Evolutionary conservation across 306 rosid genomes (phyloP).

Genomic region (Cajanus cajan): DNA sequence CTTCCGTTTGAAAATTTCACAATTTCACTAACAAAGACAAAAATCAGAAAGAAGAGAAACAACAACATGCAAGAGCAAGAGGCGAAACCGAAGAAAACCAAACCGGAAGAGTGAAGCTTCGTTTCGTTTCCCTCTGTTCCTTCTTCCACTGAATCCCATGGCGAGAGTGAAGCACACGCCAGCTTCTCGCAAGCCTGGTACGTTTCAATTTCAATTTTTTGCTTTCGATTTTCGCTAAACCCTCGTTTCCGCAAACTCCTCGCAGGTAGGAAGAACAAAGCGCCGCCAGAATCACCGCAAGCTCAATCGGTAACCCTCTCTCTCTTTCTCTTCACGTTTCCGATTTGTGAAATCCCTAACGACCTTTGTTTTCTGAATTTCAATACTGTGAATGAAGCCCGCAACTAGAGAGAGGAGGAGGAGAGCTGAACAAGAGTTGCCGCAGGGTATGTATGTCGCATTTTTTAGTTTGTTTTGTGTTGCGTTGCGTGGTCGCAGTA

Average conservation of each 20-base stretch:
- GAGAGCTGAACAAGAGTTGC: background rate
- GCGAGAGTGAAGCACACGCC: conserved; percentile 54
- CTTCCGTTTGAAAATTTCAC: background rate
- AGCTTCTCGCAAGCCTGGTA: conserved; percentile 17
- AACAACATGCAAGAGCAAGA: background rate
- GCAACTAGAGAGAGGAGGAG: background rate
- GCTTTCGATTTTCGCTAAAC: background rate
- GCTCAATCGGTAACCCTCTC: conserved; percentile 35
- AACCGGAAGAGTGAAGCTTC: background rate
- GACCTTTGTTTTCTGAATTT: background rate
- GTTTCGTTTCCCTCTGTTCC: background rate
- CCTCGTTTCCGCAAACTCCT: conserved; percentile 31
- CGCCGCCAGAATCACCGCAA: background rate
- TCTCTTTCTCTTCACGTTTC: background rate
- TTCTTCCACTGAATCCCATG: conserved; percentile 34
- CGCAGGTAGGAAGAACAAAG: background rate
- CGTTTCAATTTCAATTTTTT: background rate
- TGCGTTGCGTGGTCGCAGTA: background rate
- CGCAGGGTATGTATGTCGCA: conserved; percentile 23
- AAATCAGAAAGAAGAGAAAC: background rate
- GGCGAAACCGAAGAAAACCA: background rate
- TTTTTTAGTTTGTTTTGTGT: background rate
- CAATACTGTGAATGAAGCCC: conserved; percentile 29
- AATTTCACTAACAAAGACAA: background rate
- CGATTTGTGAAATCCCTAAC: background rate